Evolutionary conservation across 768 basidiomycete genomes (phyloP).

Genomic region (Phylloporus sp.): DNA sequence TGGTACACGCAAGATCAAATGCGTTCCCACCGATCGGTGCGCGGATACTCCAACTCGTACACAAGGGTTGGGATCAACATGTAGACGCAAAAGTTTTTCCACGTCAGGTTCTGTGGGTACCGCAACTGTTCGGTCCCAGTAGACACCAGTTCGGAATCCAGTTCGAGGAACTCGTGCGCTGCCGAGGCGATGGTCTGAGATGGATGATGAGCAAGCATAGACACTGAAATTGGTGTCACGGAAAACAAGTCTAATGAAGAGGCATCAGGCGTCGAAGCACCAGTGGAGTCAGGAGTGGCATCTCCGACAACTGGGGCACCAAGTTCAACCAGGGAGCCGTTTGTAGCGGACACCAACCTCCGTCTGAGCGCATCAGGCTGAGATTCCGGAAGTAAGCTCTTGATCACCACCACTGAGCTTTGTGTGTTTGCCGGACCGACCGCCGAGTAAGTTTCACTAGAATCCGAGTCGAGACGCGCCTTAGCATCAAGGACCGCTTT

Average conservation of each 20-base stretch:
- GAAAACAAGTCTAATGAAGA: constrained; percentile 9
- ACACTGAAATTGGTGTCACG: constrained; percentile 29
- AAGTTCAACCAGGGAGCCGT: constrained; percentile 3
- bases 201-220: constrained; percentile 60
- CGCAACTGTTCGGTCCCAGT: constrained; percentile 61
- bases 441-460: constrained; percentile 20
- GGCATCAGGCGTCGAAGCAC: constrained; percentile 1
- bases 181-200: constrained; percentile 58
- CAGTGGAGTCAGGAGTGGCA: constrained; percentile 1
- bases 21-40: constrained; percentile 68
- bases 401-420: constrained; percentile 42
- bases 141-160: constrained; percentile 72
- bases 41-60: constrained; percentile 94
- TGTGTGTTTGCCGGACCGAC: constrained; percentile 37
- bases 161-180: constrained; percentile 73
- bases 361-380: constrained; percentile 51
- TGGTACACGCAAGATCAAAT: background rate
- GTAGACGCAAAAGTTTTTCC: constrained; percentile 80
- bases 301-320: background rate
- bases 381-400: constrained; percentile 49
- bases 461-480: constrained; percentile 32
- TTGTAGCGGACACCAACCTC: constrained; percentile 44
- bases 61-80: constrained; percentile 89
- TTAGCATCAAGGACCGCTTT: constrained; percentile 51
- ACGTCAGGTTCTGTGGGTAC: constrained; percentile 85